These are phyloP conservation scores for Odontarrhena argentea DNA, from an alignment of 345 rosid genomes.

Conservation along the genomic window DNA sequence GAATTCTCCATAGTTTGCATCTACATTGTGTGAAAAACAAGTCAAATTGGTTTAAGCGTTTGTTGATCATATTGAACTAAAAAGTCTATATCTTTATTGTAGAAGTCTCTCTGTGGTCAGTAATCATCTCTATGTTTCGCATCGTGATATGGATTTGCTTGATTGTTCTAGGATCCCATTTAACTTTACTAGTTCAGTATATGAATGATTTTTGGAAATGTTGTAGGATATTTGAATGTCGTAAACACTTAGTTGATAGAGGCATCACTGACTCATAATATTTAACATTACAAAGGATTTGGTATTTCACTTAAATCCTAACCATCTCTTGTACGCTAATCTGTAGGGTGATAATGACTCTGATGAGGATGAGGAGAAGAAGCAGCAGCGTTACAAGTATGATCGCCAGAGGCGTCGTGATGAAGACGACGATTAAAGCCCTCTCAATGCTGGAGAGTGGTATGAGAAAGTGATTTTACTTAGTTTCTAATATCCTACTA, in stretches of 20 bases:
- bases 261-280: neutral
- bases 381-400: constrained; percentile 49
- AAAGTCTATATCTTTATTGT: constrained; percentile 16
- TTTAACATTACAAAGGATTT: too few relatives aligned
- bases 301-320: neutral
- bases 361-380: constrained; percentile 57
- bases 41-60: neutral
- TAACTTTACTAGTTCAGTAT: neutral
- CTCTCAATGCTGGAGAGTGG: constrained; percentile 10
- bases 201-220: neutral
- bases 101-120: neutral
- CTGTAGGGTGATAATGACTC: constrained; percentile 65
- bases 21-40: neutral
- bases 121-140: neutral
- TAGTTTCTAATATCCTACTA: constrained; percentile 30
- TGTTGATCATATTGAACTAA: constrained; percentile 12
- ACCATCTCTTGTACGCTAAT: constrained; percentile 10
- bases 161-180: neutral
- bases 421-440: constrained; percentile 50
- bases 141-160: neutral
- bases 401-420: constrained; percentile 61
- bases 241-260: neutral
- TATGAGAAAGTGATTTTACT: constrained; percentile 22
- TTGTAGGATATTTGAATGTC: neutral
- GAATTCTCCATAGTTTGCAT: neutral